These are phyloP conservation scores for Calonectria naviculata DNA, from an alignment of 2,329 filamentous ascomycete species.

Conservation along the genomic window DNA sequence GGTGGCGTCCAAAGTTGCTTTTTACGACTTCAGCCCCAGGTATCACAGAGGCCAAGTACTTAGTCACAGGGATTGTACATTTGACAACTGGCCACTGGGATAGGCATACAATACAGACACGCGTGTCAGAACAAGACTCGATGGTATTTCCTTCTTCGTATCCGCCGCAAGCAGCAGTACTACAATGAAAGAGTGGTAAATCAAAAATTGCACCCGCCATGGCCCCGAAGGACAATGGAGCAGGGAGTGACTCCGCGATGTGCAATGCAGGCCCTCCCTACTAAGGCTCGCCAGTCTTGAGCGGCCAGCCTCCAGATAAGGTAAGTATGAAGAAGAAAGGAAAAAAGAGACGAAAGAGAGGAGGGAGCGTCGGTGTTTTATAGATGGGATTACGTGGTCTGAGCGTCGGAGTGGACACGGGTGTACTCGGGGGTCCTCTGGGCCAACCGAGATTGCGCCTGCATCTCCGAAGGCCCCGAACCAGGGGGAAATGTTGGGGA, in stretches of 20 bases:
- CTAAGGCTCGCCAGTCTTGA: slow-evolving; percentile 58
- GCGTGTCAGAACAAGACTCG: no score
- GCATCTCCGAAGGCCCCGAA: no score
- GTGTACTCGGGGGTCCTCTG: no score
- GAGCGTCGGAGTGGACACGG: neutral
- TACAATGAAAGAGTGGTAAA: slow-evolving; percentile 58
- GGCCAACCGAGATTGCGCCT: no score
- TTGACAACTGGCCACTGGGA: no score
- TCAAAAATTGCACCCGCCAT: slow-evolving; percentile 66
- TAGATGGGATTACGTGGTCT: neutral
- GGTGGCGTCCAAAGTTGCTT: no score
- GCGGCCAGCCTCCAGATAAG: slow-evolving; percentile 57
- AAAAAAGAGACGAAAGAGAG: slow-evolving; percentile 38
- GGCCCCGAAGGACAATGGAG: slow-evolving; percentile 56
- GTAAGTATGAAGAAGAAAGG: slow-evolving; percentile 65
- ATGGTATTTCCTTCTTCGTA: neutral
- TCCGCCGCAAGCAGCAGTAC: neutral
- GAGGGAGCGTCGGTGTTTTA: neutral
- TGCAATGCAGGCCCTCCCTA: slow-evolving; percentile 65
- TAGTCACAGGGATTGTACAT: no score
- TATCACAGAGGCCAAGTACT: no score
- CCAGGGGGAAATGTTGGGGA: no score
- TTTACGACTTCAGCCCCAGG: no score
- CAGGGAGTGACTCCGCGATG: slow-evolving; percentile 28
- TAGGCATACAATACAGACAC: no score